A percentile compares a stretch with the other conserved stretches of the same genome.
Evolutionary conservation across 345 rosid species (phyloP).

Genomic region (Eucalyptus pumila): DNA sequence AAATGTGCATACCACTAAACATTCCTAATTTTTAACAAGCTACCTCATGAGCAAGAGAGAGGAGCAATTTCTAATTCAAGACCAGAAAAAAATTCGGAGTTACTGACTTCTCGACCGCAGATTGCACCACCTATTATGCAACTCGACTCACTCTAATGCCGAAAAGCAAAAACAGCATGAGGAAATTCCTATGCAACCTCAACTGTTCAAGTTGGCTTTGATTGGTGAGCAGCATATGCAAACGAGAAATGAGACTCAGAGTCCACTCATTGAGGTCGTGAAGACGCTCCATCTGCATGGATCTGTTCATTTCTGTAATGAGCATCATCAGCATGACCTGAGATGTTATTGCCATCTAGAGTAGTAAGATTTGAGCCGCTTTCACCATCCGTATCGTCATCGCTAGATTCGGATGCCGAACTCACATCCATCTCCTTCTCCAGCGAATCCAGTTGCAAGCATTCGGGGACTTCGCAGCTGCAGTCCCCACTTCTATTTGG

Average conservation of each 20-base stretch:
- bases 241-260: neutral
- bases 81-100: neutral
- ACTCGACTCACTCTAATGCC: neutral
- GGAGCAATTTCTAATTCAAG: neutral
- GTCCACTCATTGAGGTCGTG: neutral
- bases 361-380: neutral
- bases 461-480: constrained; percentile 41
- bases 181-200: neutral
- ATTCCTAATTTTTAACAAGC: neutral
- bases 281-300: neutral
- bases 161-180: neutral
- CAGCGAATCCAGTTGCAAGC: constrained; percentile 49
- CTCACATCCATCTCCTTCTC: constrained; percentile 55
- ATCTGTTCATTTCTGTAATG: neutral
- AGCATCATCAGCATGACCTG: neutral
- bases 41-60: neutral
- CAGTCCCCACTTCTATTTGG: constrained; percentile 14
- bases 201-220: neutral
- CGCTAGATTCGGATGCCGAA: constrained; percentile 59
- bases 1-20: neutral
- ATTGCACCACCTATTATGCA: neutral
- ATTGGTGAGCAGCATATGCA: neutral
- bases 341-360: neutral
- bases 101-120: neutral
- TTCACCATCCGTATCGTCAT: constrained; percentile 2